phyloP scores from a whole-genome alignment of 2,329 filamentous ascomycete genomes.

The Pseudogymnoascus sp. region DNA sequence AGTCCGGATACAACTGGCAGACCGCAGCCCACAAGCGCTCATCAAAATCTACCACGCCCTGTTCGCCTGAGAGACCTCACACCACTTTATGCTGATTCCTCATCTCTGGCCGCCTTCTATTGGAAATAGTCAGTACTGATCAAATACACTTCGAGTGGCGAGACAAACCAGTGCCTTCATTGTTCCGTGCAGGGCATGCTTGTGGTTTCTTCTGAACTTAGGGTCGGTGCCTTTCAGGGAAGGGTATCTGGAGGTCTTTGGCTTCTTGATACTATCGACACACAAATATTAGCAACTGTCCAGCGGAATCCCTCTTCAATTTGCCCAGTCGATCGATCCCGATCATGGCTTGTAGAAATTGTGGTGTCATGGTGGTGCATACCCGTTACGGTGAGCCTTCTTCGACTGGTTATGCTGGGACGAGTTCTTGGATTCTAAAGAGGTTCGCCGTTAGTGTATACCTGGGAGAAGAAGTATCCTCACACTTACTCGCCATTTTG shows the following conservation, averaged over 20 bases:
- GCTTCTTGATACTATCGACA: constrained; percentile 93
- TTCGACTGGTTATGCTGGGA: constrained; percentile 97
- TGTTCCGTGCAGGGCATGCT: constrained; percentile 98
- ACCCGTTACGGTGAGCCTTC: constrained; percentile 99
- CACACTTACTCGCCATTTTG: constrained; percentile 62
- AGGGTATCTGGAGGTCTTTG: constrained; percentile 97
- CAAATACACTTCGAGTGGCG: background rate
- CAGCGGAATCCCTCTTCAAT: background rate
- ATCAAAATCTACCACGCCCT: constrained; percentile 7
- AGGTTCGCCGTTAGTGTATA: constrained; percentile 8
- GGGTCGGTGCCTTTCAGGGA: constrained; percentile 98
- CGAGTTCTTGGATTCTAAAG: constrained; percentile 97
- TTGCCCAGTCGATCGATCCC: background rate
- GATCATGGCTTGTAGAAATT: background rate
- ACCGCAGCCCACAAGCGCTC: background rate
- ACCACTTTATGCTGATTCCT: constrained; percentile 1
- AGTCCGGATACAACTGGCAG: constrained; percentile 5
- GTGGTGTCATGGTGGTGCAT: constrained; percentile 34
- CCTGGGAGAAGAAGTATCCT: background rate
- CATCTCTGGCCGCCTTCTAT: constrained; percentile 1
- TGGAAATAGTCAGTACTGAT: constrained; percentile 1
- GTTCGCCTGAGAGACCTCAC: background rate
- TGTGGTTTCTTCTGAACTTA: constrained; percentile 99
- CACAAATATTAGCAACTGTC: background rate
- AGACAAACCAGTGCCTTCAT: constrained; percentile 87